These are phyloP conservation scores for Populus davidiana DNA, from an alignment of 345 rosid species.

Conservation along the genomic window DNA sequence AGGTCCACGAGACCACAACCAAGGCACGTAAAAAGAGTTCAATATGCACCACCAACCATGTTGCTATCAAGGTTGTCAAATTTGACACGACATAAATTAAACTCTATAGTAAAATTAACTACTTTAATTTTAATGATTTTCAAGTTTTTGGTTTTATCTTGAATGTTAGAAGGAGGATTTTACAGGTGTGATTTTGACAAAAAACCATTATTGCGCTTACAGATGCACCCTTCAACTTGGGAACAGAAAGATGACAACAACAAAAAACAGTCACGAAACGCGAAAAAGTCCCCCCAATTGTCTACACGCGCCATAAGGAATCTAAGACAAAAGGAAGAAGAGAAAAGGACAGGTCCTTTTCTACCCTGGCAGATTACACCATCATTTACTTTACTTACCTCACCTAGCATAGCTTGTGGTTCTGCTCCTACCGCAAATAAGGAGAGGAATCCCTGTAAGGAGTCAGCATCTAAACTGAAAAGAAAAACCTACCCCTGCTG, in stretches of 20 bases:
- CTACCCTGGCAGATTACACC: conserved; percentile 10
- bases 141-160: no score
- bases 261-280: conserved; percentile 17
- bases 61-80: neutral
- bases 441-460: neutral
- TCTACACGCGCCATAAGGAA: conserved; percentile 21
- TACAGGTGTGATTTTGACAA: no score
- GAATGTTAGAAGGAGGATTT: no score
- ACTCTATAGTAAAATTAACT: no score
- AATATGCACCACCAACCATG: conserved; percentile 21
- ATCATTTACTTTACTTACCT: neutral
- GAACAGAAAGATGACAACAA: conserved; percentile 36
- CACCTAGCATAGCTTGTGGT: neutral
- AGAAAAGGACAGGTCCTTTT: conserved; percentile 19
- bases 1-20: conserved; percentile 24
- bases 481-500: neutral
- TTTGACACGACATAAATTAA: no score
- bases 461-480: neutral
- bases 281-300: neutral
- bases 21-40: conserved; percentile 9
- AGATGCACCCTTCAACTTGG: conserved; percentile 27
- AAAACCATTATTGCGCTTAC: neutral
- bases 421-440: neutral
- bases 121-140: no score
- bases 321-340: neutral